Conservation (phyloP, 306 rosid species). For the Mucuna pruriens region DNA sequence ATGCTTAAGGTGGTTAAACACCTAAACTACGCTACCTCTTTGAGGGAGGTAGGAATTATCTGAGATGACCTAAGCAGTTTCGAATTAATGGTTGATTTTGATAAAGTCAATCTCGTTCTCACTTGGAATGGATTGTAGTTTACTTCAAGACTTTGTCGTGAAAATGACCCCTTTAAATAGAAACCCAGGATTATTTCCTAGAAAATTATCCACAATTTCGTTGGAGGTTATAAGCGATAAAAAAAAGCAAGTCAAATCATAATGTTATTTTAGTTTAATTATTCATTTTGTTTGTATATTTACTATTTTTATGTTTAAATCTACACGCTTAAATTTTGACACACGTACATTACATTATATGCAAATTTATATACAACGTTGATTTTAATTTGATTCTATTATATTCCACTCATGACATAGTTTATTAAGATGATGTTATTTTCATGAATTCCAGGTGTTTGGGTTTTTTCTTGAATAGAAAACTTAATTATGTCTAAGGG, state of each 20-base stretch:
- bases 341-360: no score
- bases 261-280: no score
- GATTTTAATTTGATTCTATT: no score
- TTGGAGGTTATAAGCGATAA: neutral
- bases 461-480: no score
- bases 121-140: constrained; percentile 27
- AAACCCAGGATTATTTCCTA: constrained; percentile 9
- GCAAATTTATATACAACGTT: no score
- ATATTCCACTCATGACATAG: no score
- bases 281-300: no score
- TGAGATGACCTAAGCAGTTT: constrained; percentile 33
- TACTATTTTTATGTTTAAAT: no score
- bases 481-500: no score
- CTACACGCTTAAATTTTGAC: no score
- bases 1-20: constrained; percentile 35
- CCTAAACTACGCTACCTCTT: constrained; percentile 8
- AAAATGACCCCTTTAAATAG: constrained; percentile 30
- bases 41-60: neutral
- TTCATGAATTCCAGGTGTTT: no score
- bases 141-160: constrained; percentile 36
- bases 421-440: no score
- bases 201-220: constrained; percentile 14
- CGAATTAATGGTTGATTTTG: constrained; percentile 35
- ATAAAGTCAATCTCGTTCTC: constrained; percentile 39
- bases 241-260: constrained; percentile 19